These are phyloP conservation scores for Ceratorhiza oryzae-sativae DNA, from an alignment of 1,284 basidiomycete genomes.

Conservation along the genomic window DNA sequence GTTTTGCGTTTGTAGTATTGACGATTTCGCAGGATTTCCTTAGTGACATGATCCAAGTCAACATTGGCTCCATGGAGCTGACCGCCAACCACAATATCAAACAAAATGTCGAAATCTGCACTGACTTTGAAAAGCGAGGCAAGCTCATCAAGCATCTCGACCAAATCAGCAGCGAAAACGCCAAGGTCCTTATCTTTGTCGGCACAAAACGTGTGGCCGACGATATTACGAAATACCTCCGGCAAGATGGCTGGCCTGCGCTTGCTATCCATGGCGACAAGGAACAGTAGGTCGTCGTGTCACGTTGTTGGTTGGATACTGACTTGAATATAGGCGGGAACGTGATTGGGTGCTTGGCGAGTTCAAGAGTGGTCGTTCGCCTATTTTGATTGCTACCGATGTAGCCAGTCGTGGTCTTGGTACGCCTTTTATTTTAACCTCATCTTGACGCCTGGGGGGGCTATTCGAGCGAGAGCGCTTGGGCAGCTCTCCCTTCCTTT, in stretches of 20 bases:
- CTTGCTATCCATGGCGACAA: slow-evolving; percentile 99
- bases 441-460: slow-evolving; percentile 17
- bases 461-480: not conserved
- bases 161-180: slow-evolving; percentile 94
- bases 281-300: slow-evolving; percentile 73
- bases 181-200: slow-evolving; percentile 98
- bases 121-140: slow-evolving; percentile 96
- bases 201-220: slow-evolving; percentile 98
- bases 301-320: slow-evolving; percentile 28
- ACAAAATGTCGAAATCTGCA: slow-evolving; percentile 96
- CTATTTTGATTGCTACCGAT: slow-evolving; percentile 97
- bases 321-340: slow-evolving; percentile 71
- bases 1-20: slow-evolving; percentile 29
- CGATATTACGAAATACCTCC: slow-evolving; percentile 96
- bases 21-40: slow-evolving; percentile 80
- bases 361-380: slow-evolving; percentile 97
- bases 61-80: slow-evolving; percentile 98
- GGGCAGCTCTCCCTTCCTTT: not conserved
- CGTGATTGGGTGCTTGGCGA: slow-evolving; percentile 99
- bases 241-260: slow-evolving; percentile 98
- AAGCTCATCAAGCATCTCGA: slow-evolving; percentile 98
- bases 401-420: slow-evolving; percentile 99
- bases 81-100: slow-evolving; percentile 98
- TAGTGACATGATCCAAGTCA: slow-evolving; percentile 96
- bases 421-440: slow-evolving; percentile 68